Evolutionary conservation across 2,329 filamentous ascomycete species (phyloP), one percentile per base, ranked within the genome.

Genomic region (Cladosporium sp.): DNA sequence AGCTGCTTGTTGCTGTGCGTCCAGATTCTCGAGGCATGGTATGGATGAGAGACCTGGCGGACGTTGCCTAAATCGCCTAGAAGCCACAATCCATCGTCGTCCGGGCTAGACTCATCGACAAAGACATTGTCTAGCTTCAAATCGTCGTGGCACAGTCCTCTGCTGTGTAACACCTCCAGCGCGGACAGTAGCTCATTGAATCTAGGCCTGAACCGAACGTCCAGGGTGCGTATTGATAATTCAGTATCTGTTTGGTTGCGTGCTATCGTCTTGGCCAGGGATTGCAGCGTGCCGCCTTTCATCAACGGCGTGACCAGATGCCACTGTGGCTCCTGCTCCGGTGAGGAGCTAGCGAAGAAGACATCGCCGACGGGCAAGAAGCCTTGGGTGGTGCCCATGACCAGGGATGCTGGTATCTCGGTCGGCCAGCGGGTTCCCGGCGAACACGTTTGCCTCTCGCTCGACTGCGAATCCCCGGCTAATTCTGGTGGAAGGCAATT

Each of bases 61-160:
- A 77, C 67, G 26, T 77, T 78, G 2, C 77, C 76, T 7, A 79
- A 69, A 58, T 79, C 77, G 34, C 74, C 77, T 1, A 78, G 65
- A 8, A 76, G 61, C 75, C 74, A 78, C 39, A n/a, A 7, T n/a
- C 18, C 58, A 25, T 49, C 46, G 5, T 32, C 13, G n/a, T 49
- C 39, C 26, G 71, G 63, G 3, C 65, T 58, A 5, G 66, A 36
- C 11, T 69, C 66, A 56, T 67, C 46, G 8, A 76, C 63, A 34
- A 77, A 76, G 36, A 79, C 70, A 49, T 79, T 79, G 58, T 68
- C 67, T 0, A 73, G 72, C 65, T 79, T 78, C 53, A 79, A 66
- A 49, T 79, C 77, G 67, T 79, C 75, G 63, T 79, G 77, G 66
- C 77, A 79, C 48, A 72, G 74, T 16, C 75, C 75, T 14, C 66